Percentiles rank a stretch among this genome's conserved stretches.
phyloP scores from a whole-genome alignment of 176 grass and related monocot genomes.

The Oryza punctata region DNA sequence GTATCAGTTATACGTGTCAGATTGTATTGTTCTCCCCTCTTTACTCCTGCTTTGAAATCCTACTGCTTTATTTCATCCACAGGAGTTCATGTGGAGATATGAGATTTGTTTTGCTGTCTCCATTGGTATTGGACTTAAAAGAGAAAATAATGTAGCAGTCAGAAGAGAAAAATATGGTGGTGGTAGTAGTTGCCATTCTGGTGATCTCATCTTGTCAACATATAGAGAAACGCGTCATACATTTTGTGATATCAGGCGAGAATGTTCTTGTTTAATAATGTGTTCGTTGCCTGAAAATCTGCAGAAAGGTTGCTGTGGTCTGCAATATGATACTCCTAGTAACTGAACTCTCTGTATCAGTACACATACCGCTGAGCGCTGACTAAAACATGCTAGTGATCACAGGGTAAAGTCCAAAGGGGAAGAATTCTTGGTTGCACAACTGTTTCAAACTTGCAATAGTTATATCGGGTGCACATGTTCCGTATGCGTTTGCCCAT shows the following conservation, averaged over 20 bases:
- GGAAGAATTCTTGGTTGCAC: neutral
- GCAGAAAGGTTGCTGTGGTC: neutral
- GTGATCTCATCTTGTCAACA: neutral
- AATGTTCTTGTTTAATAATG: conserved; percentile 6
- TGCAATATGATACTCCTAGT: neutral
- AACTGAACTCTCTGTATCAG: neutral
- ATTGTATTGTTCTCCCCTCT: neutral
- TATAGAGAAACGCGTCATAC: neutral
- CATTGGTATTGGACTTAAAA: neutral
- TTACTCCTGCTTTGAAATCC: neutral
- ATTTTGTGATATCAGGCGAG: neutral
- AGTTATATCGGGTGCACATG: conserved; percentile 25
- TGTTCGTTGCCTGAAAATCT: conserved; percentile 1
- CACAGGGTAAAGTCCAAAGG: neutral
- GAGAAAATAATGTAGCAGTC: neutral
- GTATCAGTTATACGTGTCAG: neutral
- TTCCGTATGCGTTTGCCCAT: neutral
- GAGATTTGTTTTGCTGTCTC: neutral
- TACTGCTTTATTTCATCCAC: neutral
- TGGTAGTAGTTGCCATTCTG: neutral
- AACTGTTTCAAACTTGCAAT: neutral
- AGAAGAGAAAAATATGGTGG: neutral
- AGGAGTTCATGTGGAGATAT: neutral
- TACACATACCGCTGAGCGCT: neutral
- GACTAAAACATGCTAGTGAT: neutral